These are phyloP conservation scores for Wickerhamomyces xylosicus DNA, from an alignment of 805 yeast genomes.

Conservation along the genomic window DNA sequence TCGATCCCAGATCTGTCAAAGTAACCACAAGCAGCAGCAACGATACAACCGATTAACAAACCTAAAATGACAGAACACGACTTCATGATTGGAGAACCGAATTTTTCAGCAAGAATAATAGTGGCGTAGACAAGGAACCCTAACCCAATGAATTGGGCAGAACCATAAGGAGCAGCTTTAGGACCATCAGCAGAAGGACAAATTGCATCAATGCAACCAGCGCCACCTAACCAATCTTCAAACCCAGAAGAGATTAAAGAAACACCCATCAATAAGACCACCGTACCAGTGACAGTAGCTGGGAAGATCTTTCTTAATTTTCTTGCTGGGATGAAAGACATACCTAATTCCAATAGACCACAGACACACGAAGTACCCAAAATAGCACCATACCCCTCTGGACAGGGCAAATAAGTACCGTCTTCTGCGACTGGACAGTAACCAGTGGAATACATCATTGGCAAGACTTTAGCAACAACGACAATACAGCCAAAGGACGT, in stretches of 20 bases:
- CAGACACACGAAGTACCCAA: slow-evolving; percentile 75
- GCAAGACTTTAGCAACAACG: slow-evolving; percentile 65
- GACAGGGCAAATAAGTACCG: slow-evolving; percentile 69
- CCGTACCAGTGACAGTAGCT: slow-evolving; percentile 89
- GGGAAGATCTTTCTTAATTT: slow-evolving; percentile 69
- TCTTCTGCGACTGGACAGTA: slow-evolving; percentile 51
- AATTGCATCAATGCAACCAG: slow-evolving; percentile 39
- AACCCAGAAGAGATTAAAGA: slow-evolving; percentile 63
- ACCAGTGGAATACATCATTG: slow-evolving; percentile 71
- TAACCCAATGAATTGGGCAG: slow-evolving; percentile 77
- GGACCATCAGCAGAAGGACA: slow-evolving; percentile 45
- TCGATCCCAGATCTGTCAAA: slow-evolving; percentile 48
- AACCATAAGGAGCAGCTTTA: slow-evolving; percentile 67
- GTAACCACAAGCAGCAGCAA: slow-evolving; percentile 86
- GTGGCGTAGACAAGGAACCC: slow-evolving; percentile 75
- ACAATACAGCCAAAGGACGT: slow-evolving; percentile 84
- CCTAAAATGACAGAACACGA: slow-evolving; percentile 90
- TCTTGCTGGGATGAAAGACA: slow-evolving; percentile 73
- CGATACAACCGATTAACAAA: slow-evolving; percentile 78
- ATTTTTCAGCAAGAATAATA: slow-evolving; percentile 69
- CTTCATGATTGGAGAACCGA: slow-evolving; percentile 92
- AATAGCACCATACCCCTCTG: slow-evolving; percentile 84
- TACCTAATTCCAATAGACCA: slow-evolving; percentile 59
- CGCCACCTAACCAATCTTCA: slow-evolving; percentile 83
- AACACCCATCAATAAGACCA: slow-evolving; percentile 76